Base-by-base conservation (phyloP, 2,329 filamentous ascomycete species). In the Fusarium sp. region DNA sequence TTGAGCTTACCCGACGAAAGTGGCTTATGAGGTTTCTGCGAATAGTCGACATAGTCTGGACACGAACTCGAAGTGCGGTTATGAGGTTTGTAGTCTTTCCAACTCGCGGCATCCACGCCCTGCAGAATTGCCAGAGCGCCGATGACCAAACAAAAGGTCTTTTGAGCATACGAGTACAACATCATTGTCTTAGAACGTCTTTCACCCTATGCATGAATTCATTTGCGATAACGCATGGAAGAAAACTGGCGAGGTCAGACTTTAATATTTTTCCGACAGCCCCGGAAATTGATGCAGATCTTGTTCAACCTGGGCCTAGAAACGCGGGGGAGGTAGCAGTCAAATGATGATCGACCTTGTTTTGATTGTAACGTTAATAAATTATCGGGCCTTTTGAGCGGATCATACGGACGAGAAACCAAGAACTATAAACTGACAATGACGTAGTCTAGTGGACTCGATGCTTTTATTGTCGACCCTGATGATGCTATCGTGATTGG, bases 21-120 rank as follows among this genome's bases (percentile, higher is more conserved):
- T 2, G 64, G 64, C 13, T 31, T 17, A 0, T 67, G 64, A 1
- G 34, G 43, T 6, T 58, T 40, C 15, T 67, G 57, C 0, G 64
- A 53, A 21, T 67, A 67, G 6, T 53, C 51, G 43, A 57, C 43
- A 19, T 67, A 67, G 2, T 67, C 64, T 2, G 57, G 63, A n/a
- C 64, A 67, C 0, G 63, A 67, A 9, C 38, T 50, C 2, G 57
- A 21, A 0, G 53, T 63, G 8, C 64, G 62, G 21, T 19, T 34
- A 5, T 67, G 64, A 15, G 63, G 63, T 7, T 57, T 34, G 10
- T 58, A 67, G 3, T 63, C 63, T 3, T 50, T 43, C 63, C 64
- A 67, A 3, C 15, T 51, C 1, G 42, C 44, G 2, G 55, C 64
- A 2, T 67, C 36, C 9, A 19, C 51, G 5, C 49, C 7, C 3